Percentiles rank a stretch among this genome's conserved stretches.
These are phyloP conservation scores for Alternaria sp. DNA, from an alignment of 2,329 filamentous ascomycete species.

Conservation along the genomic window DNA sequence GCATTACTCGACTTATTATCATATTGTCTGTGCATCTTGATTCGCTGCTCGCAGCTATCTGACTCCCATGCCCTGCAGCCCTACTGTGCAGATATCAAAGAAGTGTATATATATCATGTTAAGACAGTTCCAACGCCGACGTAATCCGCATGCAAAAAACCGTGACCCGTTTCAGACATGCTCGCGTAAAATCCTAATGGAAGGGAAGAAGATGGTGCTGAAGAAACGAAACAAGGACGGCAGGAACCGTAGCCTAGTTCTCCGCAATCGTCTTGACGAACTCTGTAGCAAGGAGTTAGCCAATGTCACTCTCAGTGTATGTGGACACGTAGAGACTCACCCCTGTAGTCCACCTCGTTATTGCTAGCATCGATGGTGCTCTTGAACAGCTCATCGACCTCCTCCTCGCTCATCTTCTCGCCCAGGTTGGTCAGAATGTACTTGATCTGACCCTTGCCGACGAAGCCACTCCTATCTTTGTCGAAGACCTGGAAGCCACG, in stretches of 20 bases:
- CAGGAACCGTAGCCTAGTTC: slow-evolving; percentile 33
- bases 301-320: not conserved
- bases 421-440: slow-evolving; percentile 98
- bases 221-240: not conserved
- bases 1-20: slow-evolving; percentile 2
- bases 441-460: slow-evolving; percentile 95
- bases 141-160: slow-evolving; percentile 28
- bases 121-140: slow-evolving; percentile 36
- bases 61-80: not conserved
- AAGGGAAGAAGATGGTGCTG: not conserved
- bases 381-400: slow-evolving; percentile 98
- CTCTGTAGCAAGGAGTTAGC: slow-evolving; percentile 28
- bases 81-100: slow-evolving; percentile 6
- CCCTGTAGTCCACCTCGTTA: slow-evolving; percentile 96
- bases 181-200: slow-evolving; percentile 9
- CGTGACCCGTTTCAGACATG: slow-evolving; percentile 33
- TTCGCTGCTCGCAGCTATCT: not conserved
- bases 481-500: slow-evolving; percentile 99
- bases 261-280: slow-evolving; percentile 50
- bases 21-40: not conserved
- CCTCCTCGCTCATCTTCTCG: slow-evolving; percentile 99
- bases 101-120: slow-evolving; percentile 2
- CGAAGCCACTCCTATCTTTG: slow-evolving; percentile 98
- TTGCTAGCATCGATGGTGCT: slow-evolving; percentile 88
- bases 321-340: slow-evolving; percentile 57